Evolutionary conservation across 2,329 filamentous ascomycete species (phyloP).

Genomic region (Hymenoscyphus salicellus): DNA sequence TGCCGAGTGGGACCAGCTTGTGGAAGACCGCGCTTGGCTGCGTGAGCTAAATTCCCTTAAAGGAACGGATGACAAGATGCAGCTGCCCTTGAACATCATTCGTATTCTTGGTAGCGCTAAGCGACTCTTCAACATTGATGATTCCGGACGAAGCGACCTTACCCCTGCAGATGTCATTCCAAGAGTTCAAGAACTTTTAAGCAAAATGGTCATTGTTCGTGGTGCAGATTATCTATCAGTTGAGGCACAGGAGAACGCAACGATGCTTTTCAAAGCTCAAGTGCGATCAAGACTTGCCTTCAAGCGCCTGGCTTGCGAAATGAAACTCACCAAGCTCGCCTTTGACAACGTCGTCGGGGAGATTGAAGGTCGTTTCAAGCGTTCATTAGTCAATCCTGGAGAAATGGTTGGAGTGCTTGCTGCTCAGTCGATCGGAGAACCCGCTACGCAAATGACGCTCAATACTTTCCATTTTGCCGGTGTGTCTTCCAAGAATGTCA

Average conservation of each 20-base stretch:
- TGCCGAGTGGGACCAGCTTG: conserved; percentile 77
- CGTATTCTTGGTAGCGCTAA: conserved; percentile 90
- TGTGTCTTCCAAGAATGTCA: conserved; percentile 99
- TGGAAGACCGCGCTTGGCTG: conserved; percentile 70
- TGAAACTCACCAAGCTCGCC: conserved; percentile 84
- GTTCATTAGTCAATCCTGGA: conserved; percentile 82
- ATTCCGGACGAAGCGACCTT: conserved; percentile 80
- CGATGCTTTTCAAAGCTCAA: conserved; percentile 87
- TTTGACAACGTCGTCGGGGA: conserved; percentile 92
- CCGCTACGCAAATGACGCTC: conserved; percentile 97
- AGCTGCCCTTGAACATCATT: conserved; percentile 85
- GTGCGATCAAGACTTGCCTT: conserved; percentile 86
- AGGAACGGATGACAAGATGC: conserved; percentile 80
- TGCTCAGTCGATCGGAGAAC: conserved; percentile 97
- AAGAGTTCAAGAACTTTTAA: conserved; percentile 69
- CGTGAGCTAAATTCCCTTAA: conserved; percentile 64
- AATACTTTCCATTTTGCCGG: conserved; percentile 99
- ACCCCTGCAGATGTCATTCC: conserved; percentile 85
- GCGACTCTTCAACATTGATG: conserved; percentile 86
- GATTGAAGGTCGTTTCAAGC: conserved; percentile 82
- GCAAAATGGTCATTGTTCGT: conserved; percentile 79
- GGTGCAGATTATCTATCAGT: conserved; percentile 76
- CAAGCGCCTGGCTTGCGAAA: conserved; percentile 83
- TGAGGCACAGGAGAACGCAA: conserved; percentile 86
- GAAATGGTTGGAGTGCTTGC: conserved; percentile 99